Conservation (phyloP, 2,329 filamentous ascomycete genomes). For the Botrytis hyacinthi region DNA sequence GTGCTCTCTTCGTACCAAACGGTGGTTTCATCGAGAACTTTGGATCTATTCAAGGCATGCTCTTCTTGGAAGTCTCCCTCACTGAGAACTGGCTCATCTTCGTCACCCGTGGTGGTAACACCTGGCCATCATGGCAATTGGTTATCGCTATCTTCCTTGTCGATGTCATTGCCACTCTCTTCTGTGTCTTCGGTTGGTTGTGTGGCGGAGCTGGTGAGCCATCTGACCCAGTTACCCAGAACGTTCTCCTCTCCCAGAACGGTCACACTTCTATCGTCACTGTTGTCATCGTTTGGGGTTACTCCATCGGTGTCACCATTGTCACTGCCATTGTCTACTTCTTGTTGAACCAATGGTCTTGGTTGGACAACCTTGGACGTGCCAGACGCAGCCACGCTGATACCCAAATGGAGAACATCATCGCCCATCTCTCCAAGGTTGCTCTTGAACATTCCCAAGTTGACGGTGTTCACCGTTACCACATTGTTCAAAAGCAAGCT, state of each 20-base stretch:
- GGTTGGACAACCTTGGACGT: conserved; percentile 61
- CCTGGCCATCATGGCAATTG: conserved; percentile 73
- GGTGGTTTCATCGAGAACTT: conserved; percentile 75
- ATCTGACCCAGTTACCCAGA: conserved; percentile 40
- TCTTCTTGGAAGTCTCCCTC: conserved; percentile 71
- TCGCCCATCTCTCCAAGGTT: conserved; percentile 62
- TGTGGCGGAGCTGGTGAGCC: conserved; percentile 48
- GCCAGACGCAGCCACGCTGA: conserved; percentile 60
- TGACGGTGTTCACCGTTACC: conserved; percentile 21
- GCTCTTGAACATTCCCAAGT: conserved; percentile 55
- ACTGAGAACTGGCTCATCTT: conserved; percentile 80
- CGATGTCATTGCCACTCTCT: conserved; percentile 69
- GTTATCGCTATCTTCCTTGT: conserved; percentile 69
- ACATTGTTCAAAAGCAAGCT: conserved; percentile 19
- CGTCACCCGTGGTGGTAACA: conserved; percentile 70
- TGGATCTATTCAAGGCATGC: conserved; percentile 70
- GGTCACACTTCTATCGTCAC: conserved; percentile 55
- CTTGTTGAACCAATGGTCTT: conserved; percentile 56
- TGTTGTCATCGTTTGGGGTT: conserved; percentile 62
- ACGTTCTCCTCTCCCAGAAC: conserved; percentile 40
- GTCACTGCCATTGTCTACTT: conserved; percentile 65
- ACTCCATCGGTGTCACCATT: conserved; percentile 64
- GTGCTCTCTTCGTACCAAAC: conserved; percentile 64
- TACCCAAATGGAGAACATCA: conserved; percentile 64
- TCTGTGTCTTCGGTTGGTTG: conserved; percentile 74